Base-by-base conservation (phyloP, 768 basidiomycete genomes). In the Mycena rebaudengoi region DNA sequence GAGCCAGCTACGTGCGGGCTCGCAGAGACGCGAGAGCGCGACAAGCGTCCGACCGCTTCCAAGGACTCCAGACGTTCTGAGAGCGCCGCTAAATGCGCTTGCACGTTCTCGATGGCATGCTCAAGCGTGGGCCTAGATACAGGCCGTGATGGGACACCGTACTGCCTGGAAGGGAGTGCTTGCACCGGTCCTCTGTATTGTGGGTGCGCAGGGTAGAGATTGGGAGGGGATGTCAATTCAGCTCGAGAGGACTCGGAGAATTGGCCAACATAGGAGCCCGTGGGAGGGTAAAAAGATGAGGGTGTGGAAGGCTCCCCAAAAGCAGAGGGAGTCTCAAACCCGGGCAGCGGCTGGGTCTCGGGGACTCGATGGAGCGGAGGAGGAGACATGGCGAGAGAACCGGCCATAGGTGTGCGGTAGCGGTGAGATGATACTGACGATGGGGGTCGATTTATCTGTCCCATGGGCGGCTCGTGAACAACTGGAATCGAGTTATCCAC, bases 41-140 rank as follows among this genome's bases (percentile, higher is more conserved):
- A 82, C 21, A 79, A 75, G 25, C 79, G 73, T 37, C 73, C 66
- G 14, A 84, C 70, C 14, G 82, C 78, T 75, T 90, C 89, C 10
- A 91, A 76, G 14, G 83, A 81, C 69, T 95, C 94, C n/a, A 96
- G 77, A 28, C 95, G 88, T 74, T 95, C 94, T 8, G 85, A 88
- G 43, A 96, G 83, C 7, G 93, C 93, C 0, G 92, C 92, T 20
- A 96, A 77, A 65, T 94, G 91, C 0, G 88, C 86, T 74, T 96
- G 94, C 51, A 95, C 84, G 64, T 85, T 88, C 74, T 95, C 92
- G 20, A 96, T 79, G 0, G 91, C 91, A 45, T 85, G 85, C 74
- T 95, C 94, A 54, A 96, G 79, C 7, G 84, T 79, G 35, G 83
- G 74, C 20, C 81, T 76, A 8, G 88, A 86, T 23, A 80, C 77